Evolutionary conservation across 2,329 filamentous ascomycete species (phyloP), one percentile per base, ranked within the genome.

Genomic region (Fusarium sp.): DNA sequence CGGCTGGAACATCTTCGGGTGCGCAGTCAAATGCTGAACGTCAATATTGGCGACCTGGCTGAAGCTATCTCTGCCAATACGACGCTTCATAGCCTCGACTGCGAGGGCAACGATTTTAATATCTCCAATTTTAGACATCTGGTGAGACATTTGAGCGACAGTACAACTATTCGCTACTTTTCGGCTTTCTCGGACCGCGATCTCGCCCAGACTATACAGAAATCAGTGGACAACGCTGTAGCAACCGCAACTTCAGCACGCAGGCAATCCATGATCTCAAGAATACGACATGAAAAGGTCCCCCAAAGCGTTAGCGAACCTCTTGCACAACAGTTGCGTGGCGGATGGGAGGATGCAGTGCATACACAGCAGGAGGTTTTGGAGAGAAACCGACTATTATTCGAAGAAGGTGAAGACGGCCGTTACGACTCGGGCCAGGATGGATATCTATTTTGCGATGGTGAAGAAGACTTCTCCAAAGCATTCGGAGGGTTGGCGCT

Each of bases 71-170:
- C 82, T 7, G 75, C 77, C 31, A 88, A 88, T 72, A 79, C 77
- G 61, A 82, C 81, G 0, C 79, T 89, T 5, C 80, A 81, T 28
- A 86, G 85, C 55, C 76, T 89, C 17, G 87, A 89, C 72, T 86
- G 85, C 68, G 83, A 85, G 40, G 82, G 84, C 66, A 88, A 88
- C 63, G 83, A 83, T 54, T 85, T 88, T 69, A 87, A 85, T 65
- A 77, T 86, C 36, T 85, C 85, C 22, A 84, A 84, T 65, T 79
- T 85, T 54, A 79, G 81, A 33, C 84, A 84, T 72, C 74, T 87
- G 26, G 79, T 83, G 20, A 81, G 80, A 64, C 81, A 81, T 51
- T 74, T 86, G 28, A 78, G 79, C 55, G 72, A 78, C 33, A 86
- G 84, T 71, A 74, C 66, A 8, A 80, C 78, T 13, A 80, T 86